Evolutionary conservation across 768 basidiomycete species (phyloP).

Genomic region (Agrocybe pediades): DNA sequence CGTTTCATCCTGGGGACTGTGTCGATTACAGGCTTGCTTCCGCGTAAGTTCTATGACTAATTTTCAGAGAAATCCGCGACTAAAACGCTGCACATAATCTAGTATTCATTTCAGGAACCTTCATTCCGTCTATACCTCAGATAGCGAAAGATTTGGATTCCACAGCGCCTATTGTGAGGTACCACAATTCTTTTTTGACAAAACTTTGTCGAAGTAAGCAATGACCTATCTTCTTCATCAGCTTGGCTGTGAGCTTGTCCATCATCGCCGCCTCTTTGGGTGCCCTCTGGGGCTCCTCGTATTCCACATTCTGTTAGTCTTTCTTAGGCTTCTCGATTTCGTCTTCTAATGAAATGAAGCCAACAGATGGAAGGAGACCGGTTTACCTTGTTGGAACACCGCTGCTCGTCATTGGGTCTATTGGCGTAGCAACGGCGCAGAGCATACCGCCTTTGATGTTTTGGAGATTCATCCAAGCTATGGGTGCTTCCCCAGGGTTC

Average conservation of each 20-base stretch:
- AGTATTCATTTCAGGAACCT: constrained; percentile 24
- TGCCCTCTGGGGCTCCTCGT: constrained; percentile 29
- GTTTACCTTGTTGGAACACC: constrained; percentile 65
- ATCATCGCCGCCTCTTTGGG: constrained; percentile 33
- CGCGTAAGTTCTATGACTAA: constrained; percentile 9
- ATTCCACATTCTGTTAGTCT: constrained; percentile 35
- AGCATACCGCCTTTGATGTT: constrained; percentile 49
- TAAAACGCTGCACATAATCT: background rate
- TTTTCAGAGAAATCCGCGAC: background rate
- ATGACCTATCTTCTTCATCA: background rate
- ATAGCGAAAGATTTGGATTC: constrained; percentile 24
- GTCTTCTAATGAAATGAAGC: background rate
- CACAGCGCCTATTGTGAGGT: constrained; percentile 22
- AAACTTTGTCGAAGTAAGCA: too few species aligned
- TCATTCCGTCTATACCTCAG: constrained; percentile 26
- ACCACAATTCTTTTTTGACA: background rate
- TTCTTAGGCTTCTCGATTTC: background rate
- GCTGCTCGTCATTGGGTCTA: constrained; percentile 55
- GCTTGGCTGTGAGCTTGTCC: constrained; percentile 32
- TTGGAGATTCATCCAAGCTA: constrained; percentile 63
- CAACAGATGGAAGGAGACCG: constrained; percentile 58
- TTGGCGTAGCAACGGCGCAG: constrained; percentile 53
- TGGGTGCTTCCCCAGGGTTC: constrained; percentile 57
- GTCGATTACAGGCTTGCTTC: constrained; percentile 14
- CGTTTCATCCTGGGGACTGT: constrained; percentile 16